Base-by-base conservation (phyloP, 208 protist species). In the Acanthamoeba lenticulata region DNA sequence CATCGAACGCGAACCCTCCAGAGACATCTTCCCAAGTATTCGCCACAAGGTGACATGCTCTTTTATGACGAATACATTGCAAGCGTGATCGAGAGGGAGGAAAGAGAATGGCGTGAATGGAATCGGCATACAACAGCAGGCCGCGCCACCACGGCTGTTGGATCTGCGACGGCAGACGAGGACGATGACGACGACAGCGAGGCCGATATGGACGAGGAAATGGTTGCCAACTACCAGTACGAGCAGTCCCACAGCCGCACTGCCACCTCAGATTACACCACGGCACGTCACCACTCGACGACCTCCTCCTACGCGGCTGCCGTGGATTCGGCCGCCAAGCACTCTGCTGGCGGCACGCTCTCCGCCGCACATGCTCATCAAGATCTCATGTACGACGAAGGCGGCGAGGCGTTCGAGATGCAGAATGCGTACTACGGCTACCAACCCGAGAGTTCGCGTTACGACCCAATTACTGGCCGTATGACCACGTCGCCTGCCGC, bases 61-160 rank as follows among this genome's bases (percentile, higher is more conserved):
- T 85, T 85, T 42, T 42, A 36, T 6, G 74, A 85, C 4, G 74
- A 85, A 19, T 85, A 85, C 74, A 85, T 85, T 21, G 32, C 21
- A 1, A 1, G 27, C 74, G 13, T 85, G n/a, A 47, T 85, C 42
- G 74, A 85, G 4, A 47, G 36, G n/a, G 74, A 85, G 27, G 74
- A 85, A 29, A 47, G 74, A 17, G 74, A 85, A 85, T 85, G 74
- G 74, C 74, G 74, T 21, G 74, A 85, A 85, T 85, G 74, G 74
- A 21, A 85, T 17, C 38, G 34, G 36, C 67, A 79, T 5, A 79
- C 57, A 0, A 3, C 1, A 3, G 42, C 2, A 2, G 24, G 9
- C 1, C 24, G 6, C 32, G 44, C 74, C 40, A 60, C 52, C 21
- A 60, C 52, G 52, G 52, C 15, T 60, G 40, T 52, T 81, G 40